Conservation (phyloP, 768 basidiomycete species). For the Russula compacta region DNA sequence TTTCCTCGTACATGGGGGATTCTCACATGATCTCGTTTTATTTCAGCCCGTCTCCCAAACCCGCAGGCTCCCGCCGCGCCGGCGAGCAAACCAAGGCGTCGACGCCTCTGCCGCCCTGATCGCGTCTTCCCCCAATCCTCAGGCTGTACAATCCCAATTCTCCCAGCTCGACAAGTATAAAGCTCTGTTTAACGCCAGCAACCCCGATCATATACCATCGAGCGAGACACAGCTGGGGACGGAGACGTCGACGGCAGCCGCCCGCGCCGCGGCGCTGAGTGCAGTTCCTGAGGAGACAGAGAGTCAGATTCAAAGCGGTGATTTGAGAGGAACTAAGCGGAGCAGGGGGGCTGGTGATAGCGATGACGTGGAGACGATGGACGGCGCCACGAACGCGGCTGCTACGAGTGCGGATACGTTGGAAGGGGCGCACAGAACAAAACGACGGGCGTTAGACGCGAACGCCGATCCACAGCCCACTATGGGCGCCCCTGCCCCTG, state of each 20-base stretch:
- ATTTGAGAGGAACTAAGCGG: constrained; percentile 9
- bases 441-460: constrained; percentile 9
- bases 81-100: constrained; percentile 4
- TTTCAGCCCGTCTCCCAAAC: constrained; percentile 13
- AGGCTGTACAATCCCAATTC: neutral
- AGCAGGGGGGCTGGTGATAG: neutral
- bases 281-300: constrained; percentile 14
- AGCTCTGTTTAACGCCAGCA: constrained; percentile 17
- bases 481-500: neutral
- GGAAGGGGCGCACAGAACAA: neutral
- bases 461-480: neutral
- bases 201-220: constrained; percentile 14
- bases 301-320: neutral
- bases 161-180: constrained; percentile 19
- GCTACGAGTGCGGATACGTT: neutral
- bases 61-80: constrained; percentile 8
- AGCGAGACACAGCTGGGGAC: constrained; percentile 1
- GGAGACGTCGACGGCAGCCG: neutral
- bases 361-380: neutral
- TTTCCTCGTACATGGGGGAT: neutral
- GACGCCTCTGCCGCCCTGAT: neutral
- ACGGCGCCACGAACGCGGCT: neutral
- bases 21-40: neutral
- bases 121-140: neutral
- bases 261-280: neutral